Base-by-base conservation (phyloP, 106 monocot species). In the Phalaenopsis aphrodite region DNA sequence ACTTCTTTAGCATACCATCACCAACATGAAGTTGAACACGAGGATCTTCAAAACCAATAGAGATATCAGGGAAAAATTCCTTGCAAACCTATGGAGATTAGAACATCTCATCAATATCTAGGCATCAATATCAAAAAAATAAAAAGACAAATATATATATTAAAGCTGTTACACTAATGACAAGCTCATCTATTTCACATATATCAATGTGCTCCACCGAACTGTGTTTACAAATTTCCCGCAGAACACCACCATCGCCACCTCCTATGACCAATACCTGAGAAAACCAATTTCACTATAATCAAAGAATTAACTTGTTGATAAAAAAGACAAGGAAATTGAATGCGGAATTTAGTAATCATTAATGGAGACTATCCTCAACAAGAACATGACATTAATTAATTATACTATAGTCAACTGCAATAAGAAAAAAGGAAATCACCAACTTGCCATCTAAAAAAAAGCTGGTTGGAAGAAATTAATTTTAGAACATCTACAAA, bases 261-360 rank as follows among this genome's bases (percentile, higher is more conserved):
- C 95, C 95, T 71, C 95, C 95, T 76, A 95, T 87, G 48, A 93
- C 95, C 84, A 95, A 88, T 66, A 95, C 93, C 95, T 95, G 86
- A 81, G 85, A 72, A 65, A 1, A 57, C 49, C 42, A 41, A 39
- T 36, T 24, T 58, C 69, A 78, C 45, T 74, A 74, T 17, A 42
- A 14, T 74, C 74, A 74, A 30, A 16, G 7, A 16, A 42, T 52
- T 2, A 15, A 52, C 12, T 52, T 52, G 3, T 14, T 52, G 12
- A 14, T 52, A 52, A 10, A 12, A 52, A 52, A 30, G 2, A 21
- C 24, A 65, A 65, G 64, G 64, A 23, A 65, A 8, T 24, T 65
- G 24, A 8, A 5, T 23, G 23, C 23, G 64, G 2, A 65, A 65
- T 65, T 21, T 9, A 23, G 10, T 24, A 2, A 65, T 65, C 23